Base-by-base conservation (phyloP, 192 early-diverging fungal species). In the Coemansia sp. region DNA sequence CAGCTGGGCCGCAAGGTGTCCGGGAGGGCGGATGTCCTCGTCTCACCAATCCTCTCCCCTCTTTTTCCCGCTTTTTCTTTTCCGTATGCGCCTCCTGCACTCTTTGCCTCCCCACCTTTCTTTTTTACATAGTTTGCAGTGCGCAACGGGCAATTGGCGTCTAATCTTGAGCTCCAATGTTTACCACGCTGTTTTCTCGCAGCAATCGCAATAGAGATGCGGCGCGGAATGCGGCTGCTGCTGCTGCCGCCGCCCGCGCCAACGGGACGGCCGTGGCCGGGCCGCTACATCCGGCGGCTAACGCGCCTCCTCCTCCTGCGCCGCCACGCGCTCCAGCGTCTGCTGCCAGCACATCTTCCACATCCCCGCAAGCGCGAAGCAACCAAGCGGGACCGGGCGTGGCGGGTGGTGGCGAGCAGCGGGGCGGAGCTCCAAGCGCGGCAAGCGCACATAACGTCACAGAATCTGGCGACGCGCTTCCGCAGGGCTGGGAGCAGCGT, bases 401-500 rank as follows among this genome's bases (percentile, higher is more conserved):
- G 53, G 3, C 53, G 0, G 27, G 34, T 3, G 34, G 45, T 19
- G 45, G 18, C 37, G 31, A 21, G 32, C 25, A 5, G 26, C 50
- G 17, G 5, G 38, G 15, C 38, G 13, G 25, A 7, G 17, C 8
- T 17, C 37, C 45, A 41, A 31, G 32, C 0, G 7, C 55, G 13
- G 32, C 60, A 3, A 35, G 30, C 5, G 54, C 56, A 14, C 42
- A 21, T 4, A 60, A 62, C 58, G 37, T 51, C 14, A 49, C 64
- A 13, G 63, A 70, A 34, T 53, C 63, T 7, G 63, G 60, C 13
- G 50, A 61, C 27, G 31, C 59, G n/a, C 60, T 82, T 37, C 67
- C 77, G 27, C 56, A 35, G 61, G 90, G 95, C 33, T 99, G 96
- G 96, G 96, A 99, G 82, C 82, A 92, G 42, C 86, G 96, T 47